Base-by-base conservation (phyloP, 108 stramenopile species). In the Seminavis robusta region DNA sequence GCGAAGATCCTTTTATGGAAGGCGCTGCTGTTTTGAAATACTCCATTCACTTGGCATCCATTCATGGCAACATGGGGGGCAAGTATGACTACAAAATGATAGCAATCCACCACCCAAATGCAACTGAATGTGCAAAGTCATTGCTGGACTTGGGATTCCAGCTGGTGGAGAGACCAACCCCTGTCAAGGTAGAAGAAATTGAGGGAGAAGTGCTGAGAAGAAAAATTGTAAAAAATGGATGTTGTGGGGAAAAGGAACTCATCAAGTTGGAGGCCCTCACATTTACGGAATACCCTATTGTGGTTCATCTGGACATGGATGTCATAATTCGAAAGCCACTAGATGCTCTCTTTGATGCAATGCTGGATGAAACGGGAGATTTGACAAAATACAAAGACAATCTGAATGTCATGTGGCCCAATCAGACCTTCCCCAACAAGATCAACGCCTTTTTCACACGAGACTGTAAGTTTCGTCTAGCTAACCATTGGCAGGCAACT, bases 251-350 rank as follows among this genome's bases (percentile, higher is more conserved):
- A 38, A 83, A 87, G 44, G 97, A 98, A 74, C 84, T 97, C 32
- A 80, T 96, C 46, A 98, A 98, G 59, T 40, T 98, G 54, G 89
- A 95, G 65, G 94, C 95, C 1, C 97, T 88, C 61, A 87, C 88
- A 41, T 63, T 98, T 32, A 73, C 67, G 10, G 58, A 95, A 9
- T 92, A 94, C 62, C 88, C 94, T 27, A 59, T 90, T 20, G 94
- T 95, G 1, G 77, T 97, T 17, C 96, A 95, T 65, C 56, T 97
- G 32, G 98, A 98, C 68, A 59, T 95, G 52, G 98, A 98, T 76
- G 80, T 84, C 1, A 37, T 97, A 10, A 60, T 98, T 0, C 55
- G 87, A 34, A 79, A 90, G 45, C 89, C 93, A 0, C 73, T 94
- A 83, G 86, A 89, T 63, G 65, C 61, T 29, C 47, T 88, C 28